These are phyloP conservation scores for Globisporangium parvum DNA, from an alignment of 352 stramenopile species.

Conservation along the genomic window DNA sequence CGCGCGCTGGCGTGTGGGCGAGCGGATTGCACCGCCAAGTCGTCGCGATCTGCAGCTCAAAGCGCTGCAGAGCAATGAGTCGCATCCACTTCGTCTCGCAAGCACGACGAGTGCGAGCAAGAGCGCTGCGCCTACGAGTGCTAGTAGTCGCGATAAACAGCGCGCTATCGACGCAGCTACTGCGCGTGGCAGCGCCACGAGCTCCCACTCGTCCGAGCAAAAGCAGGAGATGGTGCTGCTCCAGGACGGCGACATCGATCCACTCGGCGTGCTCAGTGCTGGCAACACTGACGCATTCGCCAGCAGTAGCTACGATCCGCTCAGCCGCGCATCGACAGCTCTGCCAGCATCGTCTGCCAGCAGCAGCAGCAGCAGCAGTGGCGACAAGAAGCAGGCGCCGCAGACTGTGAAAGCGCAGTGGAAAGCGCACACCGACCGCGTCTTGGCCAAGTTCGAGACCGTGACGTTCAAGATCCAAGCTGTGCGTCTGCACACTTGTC, in stretches of 20 bases:
- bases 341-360: background rate
- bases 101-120: background rate
- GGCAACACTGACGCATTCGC: background rate
- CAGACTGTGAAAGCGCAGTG: constrained; percentile 54
- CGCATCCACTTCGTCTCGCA: constrained; percentile 35
- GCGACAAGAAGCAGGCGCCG: constrained; percentile 1
- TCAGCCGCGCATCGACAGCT: background rate
- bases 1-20: constrained; percentile 35
- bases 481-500: constrained; percentile 15
- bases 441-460: constrained; percentile 56
- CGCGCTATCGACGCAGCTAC: no score
- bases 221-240: constrained; percentile 52
- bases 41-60: constrained; percentile 18
- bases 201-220: background rate
- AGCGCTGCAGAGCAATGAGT: constrained; percentile 21
- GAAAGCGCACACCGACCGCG: constrained; percentile 58
- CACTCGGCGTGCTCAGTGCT: constrained; percentile 42
- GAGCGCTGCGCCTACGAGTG: background rate
- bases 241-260: constrained; percentile 62
- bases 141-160: background rate
- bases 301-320: no score
- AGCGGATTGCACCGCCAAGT: constrained; percentile 24
- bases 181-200: background rate
- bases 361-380: background rate
- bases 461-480: constrained; percentile 76